Base-by-base conservation (phyloP, 2,329 filamentous ascomycete genomes). In the Chrysoporthe austroafricana region DNA sequence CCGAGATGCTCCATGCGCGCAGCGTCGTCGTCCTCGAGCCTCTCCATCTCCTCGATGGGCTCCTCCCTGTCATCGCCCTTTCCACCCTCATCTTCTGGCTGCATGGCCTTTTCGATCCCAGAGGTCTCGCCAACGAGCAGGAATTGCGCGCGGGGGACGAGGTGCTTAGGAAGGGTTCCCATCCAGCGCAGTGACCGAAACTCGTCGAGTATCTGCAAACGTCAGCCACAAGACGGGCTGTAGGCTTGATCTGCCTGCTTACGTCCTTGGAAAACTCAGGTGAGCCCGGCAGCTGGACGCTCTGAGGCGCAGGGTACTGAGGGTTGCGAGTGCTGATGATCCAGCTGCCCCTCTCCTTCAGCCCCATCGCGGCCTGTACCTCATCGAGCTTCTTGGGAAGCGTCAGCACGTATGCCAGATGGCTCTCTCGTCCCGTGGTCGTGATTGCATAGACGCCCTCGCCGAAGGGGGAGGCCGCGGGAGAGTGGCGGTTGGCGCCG, bases 381-480 rank as follows among this genome's bases (percentile, higher is more conserved):
- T 93, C 86, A 0, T 89, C 90, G 1, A 92, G 76, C 68, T 91
- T 81, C 3, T 85, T 80, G 0, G 93, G 93, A 39, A 95, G 84
- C 0, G 92, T 97, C 60, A 94, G 80, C 68, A 94, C 86, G 74
- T 97, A 97, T 0, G 86, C 91, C 9, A 97, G 82, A 73, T 97
- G 93, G 1, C 89, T 92, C 60, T 91, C 87, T 0, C 89, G 83
- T 1, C 88, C 88, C 0, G 90, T 92, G 2, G 86, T 88, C 0
- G 90, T 93, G 63, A 97, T 89, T 0, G 90, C 91, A 73, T 97
- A 97, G 0, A 97, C 88, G 0, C 94, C 94, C 76, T 97, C 93
- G 0, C 89, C 94, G n/a, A 94, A 83, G 0, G 92, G 91, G 0
- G 86, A 90, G 1, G 91, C 90, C 1, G 91, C 87, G 0, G 92